Conservation (phyloP, 2,329 filamentous ascomycete genomes). For the Fusarium nurragi region DNA sequence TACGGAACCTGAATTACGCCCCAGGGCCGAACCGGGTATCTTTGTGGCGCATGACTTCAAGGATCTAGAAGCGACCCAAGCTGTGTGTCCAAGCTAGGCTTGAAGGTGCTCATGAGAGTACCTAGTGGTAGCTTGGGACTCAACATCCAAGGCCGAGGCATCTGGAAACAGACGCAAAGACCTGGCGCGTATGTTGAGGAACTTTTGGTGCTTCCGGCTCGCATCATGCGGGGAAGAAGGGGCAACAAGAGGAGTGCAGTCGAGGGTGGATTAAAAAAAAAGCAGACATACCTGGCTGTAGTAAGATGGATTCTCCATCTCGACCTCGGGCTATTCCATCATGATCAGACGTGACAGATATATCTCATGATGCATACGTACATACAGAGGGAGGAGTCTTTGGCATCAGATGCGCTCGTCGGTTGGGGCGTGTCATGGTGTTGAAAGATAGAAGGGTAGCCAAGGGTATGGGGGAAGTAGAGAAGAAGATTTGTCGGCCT, state of each 20-base stretch:
- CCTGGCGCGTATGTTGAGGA: background rate
- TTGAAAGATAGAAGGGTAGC: background rate
- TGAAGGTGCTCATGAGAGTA: conserved; percentile 13
- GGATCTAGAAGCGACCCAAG: conserved; percentile 6
- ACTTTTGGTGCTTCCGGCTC: conserved; percentile 10
- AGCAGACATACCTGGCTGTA: conserved; percentile 27
- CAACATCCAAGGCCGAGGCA: background rate
- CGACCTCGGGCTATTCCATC: too few relatives aligned
- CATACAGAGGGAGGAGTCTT: too few relatives aligned
- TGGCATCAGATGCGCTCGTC: background rate
- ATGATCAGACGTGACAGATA: too few relatives aligned
- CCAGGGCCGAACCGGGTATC: background rate
- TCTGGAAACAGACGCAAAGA: background rate
- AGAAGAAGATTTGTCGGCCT: background rate
- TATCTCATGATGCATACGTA: too few relatives aligned
- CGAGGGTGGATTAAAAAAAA: conserved; percentile 32
- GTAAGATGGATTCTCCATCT: too few relatives aligned
- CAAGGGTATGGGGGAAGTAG: background rate
- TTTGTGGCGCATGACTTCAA: background rate
- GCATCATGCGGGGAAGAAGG: conserved; percentile 25
- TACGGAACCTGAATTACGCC: background rate
- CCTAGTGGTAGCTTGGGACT: conserved; percentile 1
- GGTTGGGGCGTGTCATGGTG: background rate
- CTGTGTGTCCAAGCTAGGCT: conserved; percentile 16
- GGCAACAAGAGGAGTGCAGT: conserved; percentile 4